These are phyloP conservation scores for Psidium guajava DNA, from an alignment of 345 rosid genomes.

Conservation along the genomic window DNA sequence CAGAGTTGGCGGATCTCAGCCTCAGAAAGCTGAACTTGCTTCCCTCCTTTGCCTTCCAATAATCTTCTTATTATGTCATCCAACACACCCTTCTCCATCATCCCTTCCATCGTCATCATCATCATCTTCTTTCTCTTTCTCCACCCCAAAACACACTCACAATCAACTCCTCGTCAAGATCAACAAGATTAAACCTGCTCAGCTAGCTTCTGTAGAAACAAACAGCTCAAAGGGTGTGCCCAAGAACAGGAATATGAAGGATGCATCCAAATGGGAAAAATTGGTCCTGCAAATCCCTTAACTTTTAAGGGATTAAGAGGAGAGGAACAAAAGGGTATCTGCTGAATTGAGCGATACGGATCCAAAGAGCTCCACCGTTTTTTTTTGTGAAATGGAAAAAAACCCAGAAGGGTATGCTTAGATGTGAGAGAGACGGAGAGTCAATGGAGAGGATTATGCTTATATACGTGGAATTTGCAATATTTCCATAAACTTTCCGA, in stretches of 20 bases:
- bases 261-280: neutral
- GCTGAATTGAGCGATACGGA: neutral
- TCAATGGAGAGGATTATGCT: neutral
- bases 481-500: neutral
- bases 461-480: neutral
- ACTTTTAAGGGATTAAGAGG: neutral
- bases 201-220: neutral
- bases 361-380: neutral
- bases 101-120: slow-evolving; percentile 63
- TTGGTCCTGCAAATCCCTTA: neutral
- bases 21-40: slow-evolving; percentile 95
- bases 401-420: neutral
- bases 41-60: slow-evolving; percentile 83
- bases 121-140: slow-evolving; percentile 17
- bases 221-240: neutral
- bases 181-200: neutral
- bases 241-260: neutral
- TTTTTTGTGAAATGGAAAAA: neutral
- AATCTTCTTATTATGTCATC: slow-evolving; percentile 93
- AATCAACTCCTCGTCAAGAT: neutral
- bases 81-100: slow-evolving; percentile 68
- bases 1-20: slow-evolving; percentile 98
- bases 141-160: neutral
- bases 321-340: neutral
- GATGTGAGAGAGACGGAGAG: neutral